A percentile compares a stretch with the other conserved stretches of the same genome.
phyloP scores from a whole-genome alignment of 2,329 filamentous ascomycete genomes.

The Sporothrix sp. region DNA sequence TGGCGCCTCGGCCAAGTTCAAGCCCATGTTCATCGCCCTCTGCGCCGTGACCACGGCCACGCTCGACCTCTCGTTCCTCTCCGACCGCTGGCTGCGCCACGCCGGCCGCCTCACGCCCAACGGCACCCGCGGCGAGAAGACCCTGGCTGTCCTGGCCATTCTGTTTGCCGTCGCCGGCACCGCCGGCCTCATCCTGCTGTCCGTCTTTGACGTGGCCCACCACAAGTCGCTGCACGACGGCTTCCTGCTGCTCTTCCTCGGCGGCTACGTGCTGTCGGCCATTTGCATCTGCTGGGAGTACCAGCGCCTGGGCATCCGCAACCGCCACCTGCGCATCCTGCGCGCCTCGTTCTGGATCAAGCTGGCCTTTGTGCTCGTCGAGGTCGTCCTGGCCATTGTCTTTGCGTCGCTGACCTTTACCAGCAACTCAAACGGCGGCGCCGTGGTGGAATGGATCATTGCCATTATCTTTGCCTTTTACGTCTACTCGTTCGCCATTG shows the following conservation, averaged over 20 bases:
- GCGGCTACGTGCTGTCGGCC: constrained; percentile 73
- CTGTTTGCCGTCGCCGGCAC: constrained; percentile 65
- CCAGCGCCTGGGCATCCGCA: constrained; percentile 64
- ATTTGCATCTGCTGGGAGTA: constrained; percentile 88
- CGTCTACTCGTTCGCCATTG: constrained; percentile 75
- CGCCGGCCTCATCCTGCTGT: constrained; percentile 68
- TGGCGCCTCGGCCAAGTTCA: constrained; percentile 46
- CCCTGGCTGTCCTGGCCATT: constrained; percentile 52
- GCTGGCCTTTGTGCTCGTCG: constrained; percentile 70
- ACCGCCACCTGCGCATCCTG: constrained; percentile 65
- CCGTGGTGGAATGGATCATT: constrained; percentile 70
- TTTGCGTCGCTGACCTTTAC: constrained; percentile 53
- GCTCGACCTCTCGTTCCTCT: constrained; percentile 69
- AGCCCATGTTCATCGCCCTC: constrained; percentile 70
- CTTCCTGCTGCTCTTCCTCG: constrained; percentile 77
- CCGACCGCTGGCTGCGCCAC: constrained; percentile 81
- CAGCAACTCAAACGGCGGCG: constrained; percentile 52
- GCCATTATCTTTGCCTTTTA: constrained; percentile 83
- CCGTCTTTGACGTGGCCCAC: constrained; percentile 72
- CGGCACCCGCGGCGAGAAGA: constrained; percentile 50
- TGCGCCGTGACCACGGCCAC: constrained; percentile 63
- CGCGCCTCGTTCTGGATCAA: constrained; percentile 80
- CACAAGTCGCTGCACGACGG: constrained; percentile 60
- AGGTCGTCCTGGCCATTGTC: constrained; percentile 60
- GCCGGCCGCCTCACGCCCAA: constrained; percentile 69